These are phyloP conservation scores for Paracamarosporium sp. DNA, from an alignment of 2,329 filamentous ascomycete species.

Conservation along the genomic window DNA sequence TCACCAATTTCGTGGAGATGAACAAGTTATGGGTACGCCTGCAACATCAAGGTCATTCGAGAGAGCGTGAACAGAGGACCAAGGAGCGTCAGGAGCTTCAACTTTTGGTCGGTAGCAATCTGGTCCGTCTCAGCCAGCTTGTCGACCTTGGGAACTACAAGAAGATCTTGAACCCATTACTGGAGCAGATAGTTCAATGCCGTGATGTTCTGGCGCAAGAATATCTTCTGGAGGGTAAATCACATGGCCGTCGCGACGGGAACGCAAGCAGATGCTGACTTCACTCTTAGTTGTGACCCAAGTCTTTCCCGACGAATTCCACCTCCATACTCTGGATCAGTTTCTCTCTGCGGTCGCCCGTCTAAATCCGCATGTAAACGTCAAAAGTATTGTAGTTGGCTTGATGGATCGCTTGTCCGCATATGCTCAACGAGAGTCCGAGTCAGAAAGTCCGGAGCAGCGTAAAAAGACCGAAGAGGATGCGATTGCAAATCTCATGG, in stretches of 20 bases:
- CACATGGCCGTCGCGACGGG: background rate
- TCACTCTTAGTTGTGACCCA: constrained; percentile 82
- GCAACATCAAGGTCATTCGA: constrained; percentile 96
- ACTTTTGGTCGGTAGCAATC: constrained; percentile 92
- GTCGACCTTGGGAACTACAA: constrained; percentile 96
- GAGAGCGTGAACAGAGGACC: constrained; percentile 90
- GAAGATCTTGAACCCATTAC: constrained; percentile 83
- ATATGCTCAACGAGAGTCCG: constrained; percentile 89
- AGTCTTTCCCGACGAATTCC: constrained; percentile 98
- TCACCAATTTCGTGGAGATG: constrained; percentile 99
- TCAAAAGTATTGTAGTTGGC: constrained; percentile 97
- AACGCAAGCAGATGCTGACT: constrained; percentile 25
- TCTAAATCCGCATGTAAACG: constrained; percentile 93
- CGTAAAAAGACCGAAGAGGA: constrained; percentile 83
- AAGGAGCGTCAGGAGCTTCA: constrained; percentile 96
- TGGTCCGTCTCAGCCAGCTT: constrained; percentile 91
- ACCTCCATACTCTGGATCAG: constrained; percentile 94
- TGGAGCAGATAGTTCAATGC: constrained; percentile 98
- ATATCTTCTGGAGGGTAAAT: constrained; percentile 81
- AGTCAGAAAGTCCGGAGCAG: constrained; percentile 72
- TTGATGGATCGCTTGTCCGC: constrained; percentile 95
- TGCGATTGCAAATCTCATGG: constrained; percentile 77
- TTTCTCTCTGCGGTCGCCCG: constrained; percentile 92
- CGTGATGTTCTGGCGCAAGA: constrained; percentile 96
- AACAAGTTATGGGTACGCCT: constrained; percentile 99